These are phyloP conservation scores for Tillandsia fasciculata DNA, from an alignment of 176 grass and related monocot genomes.

Conservation along the genomic window DNA sequence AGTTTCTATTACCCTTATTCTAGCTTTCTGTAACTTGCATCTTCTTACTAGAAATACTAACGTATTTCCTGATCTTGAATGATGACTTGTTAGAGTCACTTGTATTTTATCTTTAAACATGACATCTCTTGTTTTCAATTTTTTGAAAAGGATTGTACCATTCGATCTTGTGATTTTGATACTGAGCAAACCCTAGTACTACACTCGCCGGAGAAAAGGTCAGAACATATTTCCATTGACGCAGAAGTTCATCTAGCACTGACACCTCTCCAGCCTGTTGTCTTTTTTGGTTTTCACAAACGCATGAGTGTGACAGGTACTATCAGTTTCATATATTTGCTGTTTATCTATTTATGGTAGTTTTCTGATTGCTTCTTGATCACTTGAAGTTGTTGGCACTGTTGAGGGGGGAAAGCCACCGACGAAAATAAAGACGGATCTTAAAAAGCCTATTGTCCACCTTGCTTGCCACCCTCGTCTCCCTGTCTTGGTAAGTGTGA, in stretches of 20 bases:
- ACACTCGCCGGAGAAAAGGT: conserved; percentile 81
- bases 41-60: neutral
- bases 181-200: conserved; percentile 91
- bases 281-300: conserved; percentile 92
- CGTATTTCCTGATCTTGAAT: neutral
- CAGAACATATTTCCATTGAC: conserved; percentile 72
- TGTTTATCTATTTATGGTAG: neutral
- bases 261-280: conserved; percentile 86
- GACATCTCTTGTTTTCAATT: too few relatives aligned
- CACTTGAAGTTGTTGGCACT: conserved; percentile 77
- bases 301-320: conserved; percentile 96
- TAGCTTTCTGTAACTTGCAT: neutral
- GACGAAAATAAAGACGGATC: conserved; percentile 97
- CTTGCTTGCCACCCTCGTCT: conserved; percentile 96
- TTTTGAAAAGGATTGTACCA: conserved; percentile 73
- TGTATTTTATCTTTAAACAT: neutral
- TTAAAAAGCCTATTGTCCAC: conserved; percentile 94
- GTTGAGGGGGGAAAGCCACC: conserved; percentile 77
- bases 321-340: neutral
- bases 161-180: conserved; percentile 87
- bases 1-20: neutral
- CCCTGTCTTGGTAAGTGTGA: conserved; percentile 72
- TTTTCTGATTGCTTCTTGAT: conserved; percentile 17
- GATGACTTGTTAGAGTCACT: neutral
- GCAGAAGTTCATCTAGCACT: conserved; percentile 85